A percentile compares a stretch with the other conserved stretches of the same genome.
phyloP scores from a whole-genome alignment of 768 basidiomycete genomes.

The Tylopilus sp. region DNA sequence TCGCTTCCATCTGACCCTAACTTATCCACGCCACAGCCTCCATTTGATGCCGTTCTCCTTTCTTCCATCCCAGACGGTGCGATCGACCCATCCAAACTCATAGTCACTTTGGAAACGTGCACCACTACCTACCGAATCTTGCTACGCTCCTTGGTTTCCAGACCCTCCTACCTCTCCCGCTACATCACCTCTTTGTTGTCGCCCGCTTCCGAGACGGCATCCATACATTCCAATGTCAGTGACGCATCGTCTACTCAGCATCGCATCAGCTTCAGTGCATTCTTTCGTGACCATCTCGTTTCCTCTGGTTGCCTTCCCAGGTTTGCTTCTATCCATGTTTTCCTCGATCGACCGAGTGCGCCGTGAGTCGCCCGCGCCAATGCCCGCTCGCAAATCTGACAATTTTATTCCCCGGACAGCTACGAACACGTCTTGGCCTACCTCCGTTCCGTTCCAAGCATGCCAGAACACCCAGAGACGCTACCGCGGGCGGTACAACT shows the following conservation, averaged over 20 bases:
- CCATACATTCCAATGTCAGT: conserved; percentile 53
- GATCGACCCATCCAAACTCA: conserved; percentile 56
- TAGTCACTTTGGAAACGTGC: conserved; percentile 74
- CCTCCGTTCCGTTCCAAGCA: conserved; percentile 54
- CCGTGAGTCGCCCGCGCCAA: conserved; percentile 52
- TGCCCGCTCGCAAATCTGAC: conserved; percentile 1
- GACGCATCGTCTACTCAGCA: conserved; percentile 27
- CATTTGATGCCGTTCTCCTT: conserved; percentile 66
- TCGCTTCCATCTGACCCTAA: conserved; percentile 46
- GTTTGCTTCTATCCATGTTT: conserved; percentile 58
- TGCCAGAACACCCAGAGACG: conserved; percentile 43
- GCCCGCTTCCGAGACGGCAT: conserved; percentile 45
- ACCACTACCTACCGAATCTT: conserved; percentile 65
- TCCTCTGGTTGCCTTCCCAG: conserved; percentile 53
- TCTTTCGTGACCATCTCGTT: conserved; percentile 61
- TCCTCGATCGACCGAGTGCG: conserved; percentile 75
- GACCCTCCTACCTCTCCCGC: conserved; percentile 62
- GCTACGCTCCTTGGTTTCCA: conserved; percentile 61
- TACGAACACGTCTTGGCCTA: conserved; percentile 71
- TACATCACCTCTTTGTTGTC: conserved; percentile 49
- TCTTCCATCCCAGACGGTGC: conserved; percentile 48
- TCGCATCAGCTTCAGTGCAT: conserved; percentile 39
- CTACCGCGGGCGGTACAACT: conserved; percentile 63
- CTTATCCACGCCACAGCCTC: conserved; percentile 44
- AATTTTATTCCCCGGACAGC: conserved; percentile 33